Evolutionary conservation across 805 yeast genomes (phyloP), one percentile per base, ranked within the genome.

Genomic region (Yamadazyma scolyti): DNA sequence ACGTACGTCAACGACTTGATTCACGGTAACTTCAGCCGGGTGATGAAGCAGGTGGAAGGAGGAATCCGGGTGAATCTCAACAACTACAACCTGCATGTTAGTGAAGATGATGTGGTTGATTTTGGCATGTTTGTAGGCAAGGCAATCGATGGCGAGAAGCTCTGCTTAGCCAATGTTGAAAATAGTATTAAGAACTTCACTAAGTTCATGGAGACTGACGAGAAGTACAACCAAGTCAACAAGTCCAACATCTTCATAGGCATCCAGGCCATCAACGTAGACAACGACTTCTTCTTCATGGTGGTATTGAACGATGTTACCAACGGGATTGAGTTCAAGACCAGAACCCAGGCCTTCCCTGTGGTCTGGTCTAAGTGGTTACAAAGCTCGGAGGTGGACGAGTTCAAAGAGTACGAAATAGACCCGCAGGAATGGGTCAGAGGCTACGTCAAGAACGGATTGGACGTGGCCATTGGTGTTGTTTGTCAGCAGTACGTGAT

Each of bases 321-420:
- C 22, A 90, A 93, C 58, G 73, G 77, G 41, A 76, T 93, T 40
- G 72, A 80, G 6, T 72, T 86, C 26, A 70, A 77, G 17, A 79
- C 86, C 30, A 79, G 81, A 44, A 84, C 97, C 0, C 98, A 93
- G 57, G 78, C 95, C 5, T 82, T 87, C 66, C 97, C 98, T 8
- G 53, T 75, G 27, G 79, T 76, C 51, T 93, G 98, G 98, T 81
- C 88, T 7, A 65, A 75, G n/a, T 93, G 98, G 98, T 68, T 90
- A n/a, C 79, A 75, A 38, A 74, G 78, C 9, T 53, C 59, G 16
- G 45, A 42, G 8, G 32, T 43, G 33, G 44, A 46, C 7, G 34
- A 37, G 11, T 41, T 50, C 19, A 28, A 44, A 9, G 57, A 47
- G 20, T 36, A 42, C n/a, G 52, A 45, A 21, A 54, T 65, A 18